phyloP scores from a whole-genome alignment of 495 filamentous ascomycete genomes.

The Talaromyces thailandensis region DNA sequence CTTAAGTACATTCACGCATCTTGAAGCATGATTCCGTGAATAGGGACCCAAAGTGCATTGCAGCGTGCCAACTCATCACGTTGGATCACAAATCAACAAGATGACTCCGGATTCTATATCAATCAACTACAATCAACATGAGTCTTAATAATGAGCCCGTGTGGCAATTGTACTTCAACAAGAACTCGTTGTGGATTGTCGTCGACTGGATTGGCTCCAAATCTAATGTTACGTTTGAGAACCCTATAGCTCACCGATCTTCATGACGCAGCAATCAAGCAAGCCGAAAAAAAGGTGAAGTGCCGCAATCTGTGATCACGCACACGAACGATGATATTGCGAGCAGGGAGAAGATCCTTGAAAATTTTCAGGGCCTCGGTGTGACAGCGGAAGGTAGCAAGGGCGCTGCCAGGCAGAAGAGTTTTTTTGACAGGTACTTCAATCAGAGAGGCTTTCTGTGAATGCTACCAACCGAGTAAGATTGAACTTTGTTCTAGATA shows the following conservation, averaged over 20 bases:
- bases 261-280: not conserved
- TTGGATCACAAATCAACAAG: too few species aligned
- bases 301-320: too few species aligned
- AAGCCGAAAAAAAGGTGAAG: not conserved
- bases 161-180: not conserved
- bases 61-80: too few species aligned
- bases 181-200: not conserved
- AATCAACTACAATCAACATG: not conserved
- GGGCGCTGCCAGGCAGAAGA: too few species aligned
- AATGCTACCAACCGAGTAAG: not conserved
- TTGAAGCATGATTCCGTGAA: too few species aligned
- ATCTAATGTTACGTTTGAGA: not conserved
- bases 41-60: too few species aligned
- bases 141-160: not conserved
- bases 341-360: too few species aligned
- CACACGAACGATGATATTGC: too few species aligned
- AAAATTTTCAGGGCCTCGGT: too few species aligned
- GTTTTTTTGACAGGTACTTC: too few species aligned
- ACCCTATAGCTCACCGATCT: not conserved
- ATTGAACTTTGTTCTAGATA: not conserved
- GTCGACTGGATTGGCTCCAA: not conserved
- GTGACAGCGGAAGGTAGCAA: too few species aligned
- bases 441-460: not conserved
- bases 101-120: not conserved
- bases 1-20: too few species aligned